phyloP scores from a whole-genome alignment of 164 flowering plant species.

The Amborella trichopoda region DNA sequence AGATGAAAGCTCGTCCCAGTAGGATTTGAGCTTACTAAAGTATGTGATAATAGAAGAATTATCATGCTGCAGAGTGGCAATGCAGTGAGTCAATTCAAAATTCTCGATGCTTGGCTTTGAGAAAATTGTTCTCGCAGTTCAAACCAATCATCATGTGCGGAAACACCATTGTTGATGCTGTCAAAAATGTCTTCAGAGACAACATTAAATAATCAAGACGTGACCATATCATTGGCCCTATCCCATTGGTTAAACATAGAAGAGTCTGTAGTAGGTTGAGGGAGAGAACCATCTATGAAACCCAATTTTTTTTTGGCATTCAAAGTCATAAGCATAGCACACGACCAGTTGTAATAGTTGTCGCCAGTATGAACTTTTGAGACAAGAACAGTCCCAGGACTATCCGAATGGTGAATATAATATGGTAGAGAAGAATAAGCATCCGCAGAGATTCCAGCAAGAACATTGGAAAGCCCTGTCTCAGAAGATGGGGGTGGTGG shows the following conservation, averaged over 20 bases:
- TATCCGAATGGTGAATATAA: slow-evolving; percentile 2
- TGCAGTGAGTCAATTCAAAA: background rate
- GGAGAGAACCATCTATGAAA: background rate
- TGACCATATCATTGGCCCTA: background rate
- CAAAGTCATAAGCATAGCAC: background rate
- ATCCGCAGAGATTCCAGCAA: too few species aligned
- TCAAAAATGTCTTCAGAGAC: slow-evolving; percentile 2
- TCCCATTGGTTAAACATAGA: background rate
- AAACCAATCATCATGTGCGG: background rate
- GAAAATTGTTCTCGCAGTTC: background rate
- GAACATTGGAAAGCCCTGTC: too few species aligned
- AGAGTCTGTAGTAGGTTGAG: background rate
- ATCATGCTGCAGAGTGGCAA: background rate
- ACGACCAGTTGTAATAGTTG: background rate
- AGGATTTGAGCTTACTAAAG: background rate
- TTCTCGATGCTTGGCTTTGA: slow-evolving; percentile 1
- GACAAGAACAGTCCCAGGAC: background rate
- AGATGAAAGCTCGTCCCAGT: background rate
- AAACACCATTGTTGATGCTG: background rate
- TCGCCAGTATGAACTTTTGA: background rate
- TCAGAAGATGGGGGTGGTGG: too few species aligned
- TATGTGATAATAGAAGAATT: background rate
- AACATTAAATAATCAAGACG: background rate
- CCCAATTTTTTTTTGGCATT: background rate
- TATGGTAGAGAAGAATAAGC: background rate